Evolutionary conservation across 2,329 filamentous ascomycete species (phyloP).

Genomic region (Phyllosticta capitalensis): DNA sequence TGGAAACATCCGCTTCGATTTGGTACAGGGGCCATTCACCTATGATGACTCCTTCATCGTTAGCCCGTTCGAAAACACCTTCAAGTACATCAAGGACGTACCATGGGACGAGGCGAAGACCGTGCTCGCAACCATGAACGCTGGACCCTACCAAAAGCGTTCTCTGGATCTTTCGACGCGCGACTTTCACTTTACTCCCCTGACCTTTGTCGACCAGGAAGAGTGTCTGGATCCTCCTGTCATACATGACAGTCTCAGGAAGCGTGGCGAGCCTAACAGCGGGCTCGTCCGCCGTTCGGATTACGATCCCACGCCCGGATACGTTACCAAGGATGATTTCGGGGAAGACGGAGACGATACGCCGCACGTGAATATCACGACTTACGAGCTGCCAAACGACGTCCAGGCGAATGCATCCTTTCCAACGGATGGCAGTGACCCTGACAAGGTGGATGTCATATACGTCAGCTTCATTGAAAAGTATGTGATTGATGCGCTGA

Average conservation of each 20-base stretch:
- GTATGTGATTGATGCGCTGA: conserved; percentile 28
- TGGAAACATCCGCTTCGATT: conserved; percentile 51
- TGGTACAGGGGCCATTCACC: conserved; percentile 55
- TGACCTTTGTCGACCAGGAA: conserved; percentile 27
- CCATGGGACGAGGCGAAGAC: conserved; percentile 37
- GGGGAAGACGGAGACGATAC: conserved; percentile 50
- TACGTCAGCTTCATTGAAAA: conserved; percentile 42
- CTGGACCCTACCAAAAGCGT: conserved; percentile 27
- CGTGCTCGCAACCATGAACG: conserved; percentile 36
- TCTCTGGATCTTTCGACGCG: conserved; percentile 24
- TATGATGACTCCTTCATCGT: conserved; percentile 46
- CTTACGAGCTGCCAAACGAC: conserved; percentile 41
- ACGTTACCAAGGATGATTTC: conserved; percentile 49
- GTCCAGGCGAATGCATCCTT: conserved; percentile 43
- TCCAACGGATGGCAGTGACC: conserved; percentile 31
- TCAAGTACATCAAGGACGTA: conserved; percentile 46
- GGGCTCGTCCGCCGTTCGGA: conserved; percentile 42
- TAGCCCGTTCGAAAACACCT: conserved; percentile 45
- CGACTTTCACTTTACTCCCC: conserved; percentile 11
- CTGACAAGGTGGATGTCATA: conserved; percentile 42
- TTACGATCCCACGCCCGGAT: conserved; percentile 34
- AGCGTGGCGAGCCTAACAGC: conserved; percentile 25
- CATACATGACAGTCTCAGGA: conserved; percentile 18
- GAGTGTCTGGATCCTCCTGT: conserved; percentile 41
- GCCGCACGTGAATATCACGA: conserved; percentile 38